Conservation (phyloP, 176 grass and related monocot genomes). For the Areca catechu region DNA sequence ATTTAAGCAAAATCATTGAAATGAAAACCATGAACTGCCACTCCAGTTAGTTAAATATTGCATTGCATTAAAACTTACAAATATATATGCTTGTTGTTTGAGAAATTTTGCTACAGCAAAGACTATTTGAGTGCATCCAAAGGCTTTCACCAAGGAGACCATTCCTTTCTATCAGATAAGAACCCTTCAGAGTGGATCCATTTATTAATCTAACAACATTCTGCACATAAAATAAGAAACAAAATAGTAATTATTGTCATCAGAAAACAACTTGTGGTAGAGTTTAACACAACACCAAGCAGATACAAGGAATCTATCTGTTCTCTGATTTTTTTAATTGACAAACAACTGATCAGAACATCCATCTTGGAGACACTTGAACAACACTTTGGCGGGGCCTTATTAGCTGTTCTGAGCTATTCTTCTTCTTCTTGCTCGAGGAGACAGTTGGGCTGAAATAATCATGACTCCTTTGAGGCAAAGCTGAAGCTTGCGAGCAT, state of each 20-base stretch:
- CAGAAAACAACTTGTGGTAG: conserved; percentile 2
- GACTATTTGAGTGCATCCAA: too few relatives aligned
- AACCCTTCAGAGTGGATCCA: conserved; percentile 18
- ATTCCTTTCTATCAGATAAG: conserved; percentile 14
- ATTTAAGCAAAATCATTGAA: too few relatives aligned
- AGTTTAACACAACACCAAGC: not conserved
- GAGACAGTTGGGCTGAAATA: conserved; percentile 81
- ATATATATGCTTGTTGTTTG: too few relatives aligned
- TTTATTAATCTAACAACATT: conserved; percentile 42
- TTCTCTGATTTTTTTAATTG: conserved; percentile 6
- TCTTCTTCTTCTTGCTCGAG: conserved; percentile 79
- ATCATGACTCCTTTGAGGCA: conserved; percentile 67
- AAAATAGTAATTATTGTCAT: conserved; percentile 8
- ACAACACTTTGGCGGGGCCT: conserved; percentile 36
- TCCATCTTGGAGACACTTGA: conserved; percentile 76
- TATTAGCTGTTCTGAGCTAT: conserved; percentile 40
- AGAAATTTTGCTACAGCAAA: too few relatives aligned
- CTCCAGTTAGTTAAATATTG: too few relatives aligned
- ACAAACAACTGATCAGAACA: conserved; percentile 34
- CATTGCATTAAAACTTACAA: too few relatives aligned
- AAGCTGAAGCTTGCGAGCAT: conserved; percentile 34
- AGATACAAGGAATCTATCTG: not conserved
- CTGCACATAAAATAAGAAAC: conserved; percentile 29
- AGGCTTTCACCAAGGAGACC: too few relatives aligned
- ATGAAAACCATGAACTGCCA: too few relatives aligned